Percentiles rank a stretch among this genome's conserved stretches.
Conservation (phyloP, 257 asterid species). For the Solanum pennellii region DNA sequence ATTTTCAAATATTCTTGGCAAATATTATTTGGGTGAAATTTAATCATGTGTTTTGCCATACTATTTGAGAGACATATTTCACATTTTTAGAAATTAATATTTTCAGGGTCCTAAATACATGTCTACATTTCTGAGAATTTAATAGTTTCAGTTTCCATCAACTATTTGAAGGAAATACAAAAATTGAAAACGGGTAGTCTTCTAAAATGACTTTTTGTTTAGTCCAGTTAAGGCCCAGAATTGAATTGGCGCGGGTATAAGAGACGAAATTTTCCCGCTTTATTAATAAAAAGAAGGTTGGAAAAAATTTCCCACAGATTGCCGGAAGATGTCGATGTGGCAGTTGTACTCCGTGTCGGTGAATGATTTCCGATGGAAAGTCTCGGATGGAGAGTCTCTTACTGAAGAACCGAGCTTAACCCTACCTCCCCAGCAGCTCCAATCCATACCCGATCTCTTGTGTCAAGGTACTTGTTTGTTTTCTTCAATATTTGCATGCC, state of each 20-base stretch:
- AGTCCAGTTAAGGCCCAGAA: not conserved
- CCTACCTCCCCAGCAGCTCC: conserved; percentile 40
- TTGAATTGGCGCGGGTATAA: not conserved
- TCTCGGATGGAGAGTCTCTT: conserved; percentile 17
- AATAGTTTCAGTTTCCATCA: too few species aligned
- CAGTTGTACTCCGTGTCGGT: conserved; percentile 49
- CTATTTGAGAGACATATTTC: too few species aligned
- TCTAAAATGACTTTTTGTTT: not conserved
- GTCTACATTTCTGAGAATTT: not conserved
- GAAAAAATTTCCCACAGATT: not conserved
- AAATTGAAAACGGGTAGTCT: not conserved
- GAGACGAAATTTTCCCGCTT: conserved; percentile 3
- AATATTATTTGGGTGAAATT: too few species aligned
- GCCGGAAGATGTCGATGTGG: conserved; percentile 72
- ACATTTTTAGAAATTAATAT: too few species aligned
- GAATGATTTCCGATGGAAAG: conserved; percentile 55
- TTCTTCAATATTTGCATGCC: not conserved
- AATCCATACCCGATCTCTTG: conserved; percentile 81
- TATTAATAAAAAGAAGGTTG: not conserved
- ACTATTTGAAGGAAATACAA: not conserved
- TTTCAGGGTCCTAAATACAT: too few species aligned
- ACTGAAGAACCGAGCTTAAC: conserved; percentile 4
- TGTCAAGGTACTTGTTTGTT: conserved; percentile 44
- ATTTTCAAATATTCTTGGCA: too few species aligned
- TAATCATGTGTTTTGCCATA: too few species aligned